Conservation (phyloP, 2,329 filamentous ascomycete species). For the Colletotrichum sp. region DNA sequence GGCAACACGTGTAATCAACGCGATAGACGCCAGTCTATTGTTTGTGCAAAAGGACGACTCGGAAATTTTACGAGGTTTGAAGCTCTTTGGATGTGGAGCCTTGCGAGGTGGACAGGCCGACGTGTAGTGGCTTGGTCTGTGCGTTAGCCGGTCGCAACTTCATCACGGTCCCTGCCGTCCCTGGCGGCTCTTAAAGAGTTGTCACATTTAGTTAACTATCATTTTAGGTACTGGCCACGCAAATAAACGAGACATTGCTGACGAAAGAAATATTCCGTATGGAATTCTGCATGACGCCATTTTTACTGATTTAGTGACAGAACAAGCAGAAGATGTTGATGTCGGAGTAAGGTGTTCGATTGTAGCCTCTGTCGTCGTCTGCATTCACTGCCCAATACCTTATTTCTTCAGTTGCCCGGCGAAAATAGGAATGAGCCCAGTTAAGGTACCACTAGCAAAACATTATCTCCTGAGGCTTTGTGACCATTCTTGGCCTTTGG, state of each 20-base stretch:
- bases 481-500: neutral
- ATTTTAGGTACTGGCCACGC: neutral
- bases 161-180: neutral
- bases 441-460: neutral
- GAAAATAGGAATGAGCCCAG: neutral
- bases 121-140: conserved; percentile 9
- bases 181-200: neutral
- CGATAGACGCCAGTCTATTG: neutral
- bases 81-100: conserved; percentile 18
- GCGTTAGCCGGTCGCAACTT: neutral
- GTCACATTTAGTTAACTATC: neutral
- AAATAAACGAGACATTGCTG: neutral
- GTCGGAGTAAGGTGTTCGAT: neutral
- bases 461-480: neutral
- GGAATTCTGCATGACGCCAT: neutral
- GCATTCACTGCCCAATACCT: neutral
- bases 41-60: neutral
- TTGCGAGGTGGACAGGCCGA: neutral
- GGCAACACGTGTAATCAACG: neutral
- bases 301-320: neutral
- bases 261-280: neutral
- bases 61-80: conserved; percentile 19
- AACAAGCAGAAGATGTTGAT: neutral
- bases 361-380: neutral
- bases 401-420: neutral